Percentiles rank a stretch among this genome's conserved stretches.
These are phyloP conservation scores for Fusarium sp. DNA, from an alignment of 2,329 filamentous ascomycete genomes.

Conservation along the genomic window DNA sequence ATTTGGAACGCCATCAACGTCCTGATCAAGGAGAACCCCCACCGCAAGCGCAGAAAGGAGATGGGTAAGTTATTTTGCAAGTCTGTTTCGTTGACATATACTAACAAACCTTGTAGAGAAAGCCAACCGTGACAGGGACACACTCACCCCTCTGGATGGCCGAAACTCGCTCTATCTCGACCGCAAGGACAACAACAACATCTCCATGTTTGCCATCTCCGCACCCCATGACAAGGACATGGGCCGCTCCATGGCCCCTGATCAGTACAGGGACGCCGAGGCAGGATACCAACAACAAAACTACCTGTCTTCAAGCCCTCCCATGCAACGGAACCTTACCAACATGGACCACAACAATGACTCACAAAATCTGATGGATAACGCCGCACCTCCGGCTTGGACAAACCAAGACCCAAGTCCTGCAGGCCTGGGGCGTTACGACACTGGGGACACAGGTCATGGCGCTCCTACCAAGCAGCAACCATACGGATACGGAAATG, in stretches of 20 bases:
- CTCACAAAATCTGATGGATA: slow-evolving; percentile 55
- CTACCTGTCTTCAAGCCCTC: slow-evolving; percentile 46
- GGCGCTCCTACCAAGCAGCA: slow-evolving; percentile 34
- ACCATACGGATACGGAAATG: slow-evolving; percentile 43
- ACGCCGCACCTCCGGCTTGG: slow-evolving; percentile 57
- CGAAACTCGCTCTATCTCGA: slow-evolving; percentile 87
- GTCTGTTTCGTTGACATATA: neutral
- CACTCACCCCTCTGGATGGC: slow-evolving; percentile 86
- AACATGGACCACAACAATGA: slow-evolving; percentile 52
- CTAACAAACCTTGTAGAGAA: slow-evolving; percentile 71
- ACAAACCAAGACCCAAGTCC: slow-evolving; percentile 44
- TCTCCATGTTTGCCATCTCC: slow-evolving; percentile 60
- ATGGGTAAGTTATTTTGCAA: slow-evolving; percentile 72
- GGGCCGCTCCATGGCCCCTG: slow-evolving; percentile 50
- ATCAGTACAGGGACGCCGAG: slow-evolving; percentile 49
- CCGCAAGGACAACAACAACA: slow-evolving; percentile 55
- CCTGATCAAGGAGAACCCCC: slow-evolving; percentile 88
- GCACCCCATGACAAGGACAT: slow-evolving; percentile 55
- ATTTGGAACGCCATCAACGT: slow-evolving; percentile 87
- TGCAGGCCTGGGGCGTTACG: slow-evolving; percentile 32
- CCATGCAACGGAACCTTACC: slow-evolving; percentile 55
- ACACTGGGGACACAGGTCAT: slow-evolving; percentile 42
- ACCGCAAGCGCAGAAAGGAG: slow-evolving; percentile 88
- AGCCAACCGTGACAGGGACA: slow-evolving; percentile 80
- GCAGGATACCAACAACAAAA: slow-evolving; percentile 40